Base-by-base conservation (phyloP, 805 yeast species). In the Schizosaccharomyces lindneri region DNA sequence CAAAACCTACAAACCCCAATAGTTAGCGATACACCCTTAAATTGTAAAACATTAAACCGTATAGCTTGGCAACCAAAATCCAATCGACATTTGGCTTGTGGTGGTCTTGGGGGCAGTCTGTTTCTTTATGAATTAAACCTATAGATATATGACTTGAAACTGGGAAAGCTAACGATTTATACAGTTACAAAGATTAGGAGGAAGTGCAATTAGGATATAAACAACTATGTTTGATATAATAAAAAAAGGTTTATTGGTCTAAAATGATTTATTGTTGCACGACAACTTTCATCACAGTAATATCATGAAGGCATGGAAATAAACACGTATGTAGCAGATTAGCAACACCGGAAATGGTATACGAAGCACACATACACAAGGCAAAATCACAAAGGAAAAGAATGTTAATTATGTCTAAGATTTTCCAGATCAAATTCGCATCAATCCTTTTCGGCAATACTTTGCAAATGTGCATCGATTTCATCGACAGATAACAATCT, bases 361-460 rank as follows among this genome's bases (percentile, higher is more conserved):
- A 36, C 4, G 11, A 36, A 36, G 11, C 32, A 31, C 32, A 31
- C 32, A 36, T 11, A 36, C 41, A 36, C 41, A 36, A 36, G 41
- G 41, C 41, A 46, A 46, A 24, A 46, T 46, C 27, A 24, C 51
- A 17, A 11, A n/a, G 11, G 27, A 46, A 46, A 46, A 46, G 51
- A n/a, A 46, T n/a, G 21, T 46, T 5, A 19, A 24, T 46, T 7
- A 11, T 46, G n/a, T 21, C 21, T 19, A 46, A 24, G 51, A 15
- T n/a, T 46, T 19, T 46, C 51, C 51, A 24, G 9, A 46, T 24
- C 13, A 19, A 46, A 13, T 13, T 36, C 51, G 5, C 6, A 24
- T 62, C 76, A 89, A 75, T 93, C 98, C 75, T 87, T 90, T 75
- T 93, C 98, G 61, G 98, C 97, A 71, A 93, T 88, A 29, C 96